These are phyloP conservation scores for Tricholoma furcatifolium DNA, from an alignment of 768 basidiomycete species.

Conservation along the genomic window DNA sequence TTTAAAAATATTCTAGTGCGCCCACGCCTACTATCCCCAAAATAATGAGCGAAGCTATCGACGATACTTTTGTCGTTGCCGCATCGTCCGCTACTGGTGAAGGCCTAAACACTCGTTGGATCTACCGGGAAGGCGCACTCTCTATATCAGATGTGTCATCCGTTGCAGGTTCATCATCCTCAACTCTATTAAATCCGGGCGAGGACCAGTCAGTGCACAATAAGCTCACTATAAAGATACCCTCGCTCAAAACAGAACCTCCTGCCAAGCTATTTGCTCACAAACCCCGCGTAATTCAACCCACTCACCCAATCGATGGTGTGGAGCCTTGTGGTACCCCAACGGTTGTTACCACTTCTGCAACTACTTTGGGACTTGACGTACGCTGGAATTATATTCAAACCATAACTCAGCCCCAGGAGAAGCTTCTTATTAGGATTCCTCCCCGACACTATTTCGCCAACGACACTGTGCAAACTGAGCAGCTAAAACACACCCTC, in stretches of 20 bases:
- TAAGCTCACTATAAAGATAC: not conserved
- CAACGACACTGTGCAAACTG: not conserved
- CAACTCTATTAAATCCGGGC: not conserved
- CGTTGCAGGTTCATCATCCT: not conserved
- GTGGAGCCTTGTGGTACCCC: not conserved
- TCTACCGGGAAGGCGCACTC: not conserved
- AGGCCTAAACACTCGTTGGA: not conserved
- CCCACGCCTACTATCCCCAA: not conserved
- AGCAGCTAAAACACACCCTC: not conserved
- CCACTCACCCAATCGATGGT: not conserved
- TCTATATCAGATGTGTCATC: not conserved
- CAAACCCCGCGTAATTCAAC: not conserved
- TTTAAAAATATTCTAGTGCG: not conserved
- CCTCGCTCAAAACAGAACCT: not conserved
- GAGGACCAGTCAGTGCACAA: not conserved
- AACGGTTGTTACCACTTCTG: too few species aligned
- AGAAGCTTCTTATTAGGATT: too few species aligned
- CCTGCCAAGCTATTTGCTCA: not conserved
- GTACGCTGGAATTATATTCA: too few species aligned
- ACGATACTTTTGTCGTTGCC: not conserved
- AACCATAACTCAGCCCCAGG: too few species aligned
- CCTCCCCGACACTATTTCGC: too few species aligned
- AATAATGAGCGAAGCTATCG: too few species aligned
- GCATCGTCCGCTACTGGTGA: not conserved
- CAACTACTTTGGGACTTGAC: too few species aligned